These are phyloP conservation scores for Colletotrichum truncatum DNA, from an alignment of 2,329 filamentous ascomycete genomes.

Conservation along the genomic window DNA sequence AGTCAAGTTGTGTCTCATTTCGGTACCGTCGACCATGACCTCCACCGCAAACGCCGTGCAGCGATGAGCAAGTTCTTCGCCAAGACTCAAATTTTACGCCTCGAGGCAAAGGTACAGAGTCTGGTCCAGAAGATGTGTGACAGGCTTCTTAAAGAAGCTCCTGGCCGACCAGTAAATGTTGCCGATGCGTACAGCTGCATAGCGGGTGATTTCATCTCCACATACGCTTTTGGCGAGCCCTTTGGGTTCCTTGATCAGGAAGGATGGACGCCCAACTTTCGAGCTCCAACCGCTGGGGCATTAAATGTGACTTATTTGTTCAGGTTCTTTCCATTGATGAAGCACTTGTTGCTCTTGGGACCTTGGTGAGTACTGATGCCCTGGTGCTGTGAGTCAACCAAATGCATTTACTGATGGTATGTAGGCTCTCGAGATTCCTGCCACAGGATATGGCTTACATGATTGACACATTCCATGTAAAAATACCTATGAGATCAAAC, in stretches of 20 bases:
- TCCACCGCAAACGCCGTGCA: slow-evolving; percentile 41
- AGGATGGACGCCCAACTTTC: slow-evolving; percentile 44
- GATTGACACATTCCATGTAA: background rate
- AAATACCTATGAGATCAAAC: too few relatives aligned
- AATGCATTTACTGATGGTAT: too few relatives aligned
- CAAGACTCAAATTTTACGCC: slow-evolving; percentile 23
- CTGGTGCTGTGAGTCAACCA: background rate
- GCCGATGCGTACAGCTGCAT: slow-evolving; percentile 47
- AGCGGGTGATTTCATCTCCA: slow-evolving; percentile 45
- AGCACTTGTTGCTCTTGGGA: background rate
- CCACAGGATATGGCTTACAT: background rate
- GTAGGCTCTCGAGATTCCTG: background rate
- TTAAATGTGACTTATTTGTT: background rate
- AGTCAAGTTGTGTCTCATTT: background rate
- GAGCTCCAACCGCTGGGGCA: background rate
- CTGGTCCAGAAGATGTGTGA: slow-evolving; percentile 7
- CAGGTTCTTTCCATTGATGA: slow-evolving; percentile 3
- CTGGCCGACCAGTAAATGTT: slow-evolving; percentile 39
- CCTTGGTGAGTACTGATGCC: slow-evolving; percentile 1
- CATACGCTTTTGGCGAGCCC: slow-evolving; percentile 46
- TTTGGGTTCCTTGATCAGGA: slow-evolving; percentile 42
- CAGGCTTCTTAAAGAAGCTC: background rate
- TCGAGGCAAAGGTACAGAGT: background rate
- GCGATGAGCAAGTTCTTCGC: slow-evolving; percentile 45
- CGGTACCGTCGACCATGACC: slow-evolving; percentile 44